Base-by-base conservation (phyloP, 352 stramenopile genomes). In the Pythium coloratum region DNA sequence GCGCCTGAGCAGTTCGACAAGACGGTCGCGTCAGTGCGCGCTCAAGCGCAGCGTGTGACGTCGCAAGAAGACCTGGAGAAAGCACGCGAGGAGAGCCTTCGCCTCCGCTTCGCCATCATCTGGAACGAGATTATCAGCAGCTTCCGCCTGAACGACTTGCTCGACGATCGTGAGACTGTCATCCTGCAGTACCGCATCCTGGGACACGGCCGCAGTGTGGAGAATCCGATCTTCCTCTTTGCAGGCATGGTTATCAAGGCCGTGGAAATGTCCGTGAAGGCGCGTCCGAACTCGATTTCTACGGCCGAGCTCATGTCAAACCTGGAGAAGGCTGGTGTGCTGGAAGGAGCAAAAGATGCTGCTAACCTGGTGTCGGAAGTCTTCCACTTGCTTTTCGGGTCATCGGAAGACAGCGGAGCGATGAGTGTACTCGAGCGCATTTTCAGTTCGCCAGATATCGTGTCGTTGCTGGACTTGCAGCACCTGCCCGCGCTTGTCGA, bases 81-180 rank as follows among this genome's bases (percentile, higher is more conserved):
- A 16, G 49, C 55, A 3, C 40, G 50, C 3, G 61, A 69, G 20
- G 83, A 92, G 54, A 80, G 86, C 42, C 72, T 92, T 16, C 82
- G 76, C 2, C 62, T 95, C 44, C 88, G 86, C 18, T 94, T 94
- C 64, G 85, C 85, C 0, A 90, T 96, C 51, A 87, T 95, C 32
- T 95, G 87, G 87, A 95, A 95, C 69, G 84, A 95, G 70, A 80
- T 93, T 49, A 84, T 95, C 28, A 90, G 87, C 62, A 94, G 85
- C 55, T 95, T 95, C 56, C 85, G 87, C 5, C 47, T 93, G n/a
- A 92, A 91, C 36, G 87, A 95, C 63, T 61, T 95, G 20, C 66
- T 95, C 1, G 87, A 95, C 28, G 86, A 95, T 42, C 85, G 87
- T 38, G 87, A 95, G 64, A 92, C 86, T 0, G 80, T 91, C 24